Conservation (phyloP, 1,284 basidiomycete species). For the Irpex sp. region DNA sequence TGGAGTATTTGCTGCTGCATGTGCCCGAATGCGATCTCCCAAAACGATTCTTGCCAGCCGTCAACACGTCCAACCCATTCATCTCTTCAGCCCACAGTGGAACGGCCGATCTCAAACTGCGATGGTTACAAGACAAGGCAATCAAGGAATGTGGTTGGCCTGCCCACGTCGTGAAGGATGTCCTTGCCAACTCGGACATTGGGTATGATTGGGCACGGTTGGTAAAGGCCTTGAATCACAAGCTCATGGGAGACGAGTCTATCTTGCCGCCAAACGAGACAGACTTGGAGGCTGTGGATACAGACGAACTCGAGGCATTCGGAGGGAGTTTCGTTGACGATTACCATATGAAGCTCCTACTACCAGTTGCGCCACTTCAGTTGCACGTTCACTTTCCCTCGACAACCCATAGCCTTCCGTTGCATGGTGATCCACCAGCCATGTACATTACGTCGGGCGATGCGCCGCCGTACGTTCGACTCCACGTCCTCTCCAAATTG, state of each 20-base stretch:
- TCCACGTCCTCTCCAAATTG: slow-evolving; percentile 73
- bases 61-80: slow-evolving; percentile 66
- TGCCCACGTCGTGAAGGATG: slow-evolving; percentile 58
- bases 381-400: slow-evolving; percentile 63
- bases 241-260: slow-evolving; percentile 36
- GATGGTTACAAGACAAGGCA: slow-evolving; percentile 83
- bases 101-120: slow-evolving; percentile 56
- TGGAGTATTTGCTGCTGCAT: slow-evolving; percentile 73
- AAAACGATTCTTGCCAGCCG: slow-evolving; percentile 51
- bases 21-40: slow-evolving; percentile 78
- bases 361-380: slow-evolving; percentile 56
- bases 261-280: neutral
- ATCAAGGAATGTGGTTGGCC: slow-evolving; percentile 86
- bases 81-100: slow-evolving; percentile 58
- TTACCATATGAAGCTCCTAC: slow-evolving; percentile 52
- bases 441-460: slow-evolving; percentile 74
- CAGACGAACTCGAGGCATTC: slow-evolving; percentile 67
- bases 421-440: slow-evolving; percentile 55
- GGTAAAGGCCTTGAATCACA: slow-evolving; percentile 42
- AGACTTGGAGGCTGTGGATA: slow-evolving; percentile 35
- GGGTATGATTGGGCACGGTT: slow-evolving; percentile 47
- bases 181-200: slow-evolving; percentile 33
- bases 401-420: slow-evolving; percentile 36
- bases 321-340: slow-evolving; percentile 40
- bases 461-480: slow-evolving; percentile 78